Base-by-base conservation (phyloP, 164 flowering plant genomes). In the Cinnamomum chago region DNA sequence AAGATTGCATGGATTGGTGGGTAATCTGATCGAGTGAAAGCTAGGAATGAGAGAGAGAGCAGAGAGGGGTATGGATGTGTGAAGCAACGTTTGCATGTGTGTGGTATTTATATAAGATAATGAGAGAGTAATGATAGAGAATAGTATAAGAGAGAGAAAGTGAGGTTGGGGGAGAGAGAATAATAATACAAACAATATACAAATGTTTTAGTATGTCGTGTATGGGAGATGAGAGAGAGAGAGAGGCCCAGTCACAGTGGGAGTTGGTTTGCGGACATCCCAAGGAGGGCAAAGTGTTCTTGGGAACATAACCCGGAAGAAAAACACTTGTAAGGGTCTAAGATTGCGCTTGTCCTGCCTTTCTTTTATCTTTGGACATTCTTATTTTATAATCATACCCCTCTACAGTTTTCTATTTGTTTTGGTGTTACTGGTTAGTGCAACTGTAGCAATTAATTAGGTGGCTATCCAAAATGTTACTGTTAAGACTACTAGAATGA, bases 251-350 rank as follows among this genome's bases (percentile, higher is more conserved):
- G 35, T 30, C 52, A 18, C 14, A 12, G 6, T 17, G 76, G 81
- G 73, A 70, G 78, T 72, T 62, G 78, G 85, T 84, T 84, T 83
- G 85, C 85, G 86, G 91, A 84, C 85, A 86, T 87, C 87, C 87
- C 86, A 81, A 86, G 84, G 81, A 79, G 86, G 75, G 70, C 75
- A 77, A 68, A 74, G 76, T 72, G 81, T 73, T 52, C 50, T 72
- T 72, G 81, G 84, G 85, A 87, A 84, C 86, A 84, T 76, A 85
- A 85, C 80, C 86, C 81, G 73, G 79, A 74, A 78, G 76, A 20
- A 55, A 52, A 55, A 55, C 82, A 70, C 79, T 79, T 47, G 79
- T 40, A 9, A 85, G 73, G 81, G 83, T 62, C 72, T 72, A 75
- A 72, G 79, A 76, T 76, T 78, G 77, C 73, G 77, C 75, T 78